Conservation (phyloP, 2,329 filamentous ascomycete species). For the Aureobasidium namibiae region DNA sequence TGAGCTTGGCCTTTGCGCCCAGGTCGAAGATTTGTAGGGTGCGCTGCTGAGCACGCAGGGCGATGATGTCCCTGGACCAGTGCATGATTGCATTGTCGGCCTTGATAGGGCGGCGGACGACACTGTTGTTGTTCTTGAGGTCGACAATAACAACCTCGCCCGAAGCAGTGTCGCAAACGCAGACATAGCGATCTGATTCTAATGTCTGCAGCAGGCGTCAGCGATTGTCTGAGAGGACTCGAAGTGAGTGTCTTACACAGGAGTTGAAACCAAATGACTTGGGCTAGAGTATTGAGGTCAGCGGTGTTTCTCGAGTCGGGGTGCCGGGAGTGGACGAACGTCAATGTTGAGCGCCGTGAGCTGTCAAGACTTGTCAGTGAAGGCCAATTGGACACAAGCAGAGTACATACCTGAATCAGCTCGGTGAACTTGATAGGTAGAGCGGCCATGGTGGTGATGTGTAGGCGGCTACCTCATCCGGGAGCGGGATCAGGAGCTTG, state of each 20-base stretch:
- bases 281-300: slow-evolving; percentile 37
- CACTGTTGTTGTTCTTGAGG: slow-evolving; percentile 94
- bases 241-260: slow-evolving; percentile 53
- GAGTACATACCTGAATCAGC: slow-evolving; percentile 62
- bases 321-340: slow-evolving; percentile 28
- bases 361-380: slow-evolving; percentile 24
- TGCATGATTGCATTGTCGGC: slow-evolving; percentile 99
- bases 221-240: slow-evolving; percentile 17
- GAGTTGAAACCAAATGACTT: slow-evolving; percentile 77
- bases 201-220: slow-evolving; percentile 59
- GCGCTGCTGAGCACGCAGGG: slow-evolving; percentile 85
- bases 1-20: slow-evolving; percentile 85
- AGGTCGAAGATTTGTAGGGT: slow-evolving; percentile 98
- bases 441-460: slow-evolving; percentile 47
- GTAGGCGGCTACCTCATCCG: slow-evolving; percentile 14
- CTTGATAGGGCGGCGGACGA: slow-evolving; percentile 91
- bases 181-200: slow-evolving; percentile 95
- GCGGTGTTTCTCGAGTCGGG: background rate
- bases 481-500: slow-evolving; percentile 15
- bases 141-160: slow-evolving; percentile 96
- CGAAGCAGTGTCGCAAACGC: slow-evolving; percentile 77
- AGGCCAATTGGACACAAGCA: slow-evolving; percentile 24
- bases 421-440: slow-evolving; percentile 91
- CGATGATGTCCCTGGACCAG: slow-evolving; percentile 92
- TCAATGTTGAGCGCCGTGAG: slow-evolving; percentile 41